Evolutionary conservation across 129 eudicot species (phyloP).

Genomic region (Glebionis coronaria): DNA sequence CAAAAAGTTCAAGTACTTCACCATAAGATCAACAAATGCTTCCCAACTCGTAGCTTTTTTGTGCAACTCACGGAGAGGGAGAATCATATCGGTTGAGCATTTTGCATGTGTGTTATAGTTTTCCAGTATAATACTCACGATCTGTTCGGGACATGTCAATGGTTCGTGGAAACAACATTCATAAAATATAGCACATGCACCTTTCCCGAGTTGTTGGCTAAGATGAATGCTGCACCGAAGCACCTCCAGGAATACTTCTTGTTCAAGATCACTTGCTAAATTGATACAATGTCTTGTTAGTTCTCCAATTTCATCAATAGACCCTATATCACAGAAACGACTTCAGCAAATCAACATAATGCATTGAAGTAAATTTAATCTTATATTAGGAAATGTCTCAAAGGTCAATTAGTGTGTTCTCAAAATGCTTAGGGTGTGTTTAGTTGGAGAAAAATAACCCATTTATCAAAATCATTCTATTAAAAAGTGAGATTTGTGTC

Average conservation of each 20-base stretch:
- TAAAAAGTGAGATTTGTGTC: background rate
- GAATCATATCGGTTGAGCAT: slow-evolving; percentile 57
- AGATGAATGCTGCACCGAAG: slow-evolving; percentile 55
- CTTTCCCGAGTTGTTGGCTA: slow-evolving; percentile 79
- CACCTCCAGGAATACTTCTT: slow-evolving; percentile 55
- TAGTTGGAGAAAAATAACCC: no score
- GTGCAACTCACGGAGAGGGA: slow-evolving; percentile 65
- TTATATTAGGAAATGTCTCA: no score
- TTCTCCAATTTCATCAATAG: slow-evolving; percentile 47
- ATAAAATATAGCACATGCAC: slow-evolving; percentile 61
- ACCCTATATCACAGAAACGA: slow-evolving; percentile 39
- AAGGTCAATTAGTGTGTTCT: background rate
- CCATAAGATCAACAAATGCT: slow-evolving; percentile 62
- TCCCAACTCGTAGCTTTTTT: slow-evolving; percentile 65
- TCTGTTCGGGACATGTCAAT: slow-evolving; percentile 58
- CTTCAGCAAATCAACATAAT: background rate
- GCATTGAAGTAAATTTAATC: no score
- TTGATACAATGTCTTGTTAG: slow-evolving; percentile 20
- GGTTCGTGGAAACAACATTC: slow-evolving; percentile 56
- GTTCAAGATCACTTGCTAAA: slow-evolving; percentile 42
- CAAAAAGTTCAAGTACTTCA: slow-evolving; percentile 61
- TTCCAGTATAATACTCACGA: slow-evolving; percentile 47
- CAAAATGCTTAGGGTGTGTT: background rate
- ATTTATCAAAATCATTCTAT: background rate
- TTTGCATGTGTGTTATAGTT: slow-evolving; percentile 67